These are phyloP conservation scores for Aleurites moluccanus DNA, from an alignment of 441 rosid genomes.

Conservation along the genomic window DNA sequence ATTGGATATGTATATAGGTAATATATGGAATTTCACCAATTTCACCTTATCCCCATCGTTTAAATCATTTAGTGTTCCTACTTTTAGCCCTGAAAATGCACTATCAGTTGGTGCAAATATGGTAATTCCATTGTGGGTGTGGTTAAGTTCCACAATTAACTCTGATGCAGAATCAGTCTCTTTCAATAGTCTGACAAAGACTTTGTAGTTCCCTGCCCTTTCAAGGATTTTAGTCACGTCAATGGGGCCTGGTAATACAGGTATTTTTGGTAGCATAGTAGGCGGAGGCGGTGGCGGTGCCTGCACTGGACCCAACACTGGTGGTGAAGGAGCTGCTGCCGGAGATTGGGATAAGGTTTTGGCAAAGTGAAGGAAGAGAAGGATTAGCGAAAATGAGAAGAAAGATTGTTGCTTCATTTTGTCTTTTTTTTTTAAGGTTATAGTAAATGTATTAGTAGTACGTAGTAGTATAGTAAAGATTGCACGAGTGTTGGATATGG, in stretches of 20 bases:
- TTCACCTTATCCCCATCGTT: conserved; percentile 60
- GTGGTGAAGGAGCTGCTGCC: conserved; percentile 19
- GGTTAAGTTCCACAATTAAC: conserved; percentile 63
- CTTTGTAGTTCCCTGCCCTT: conserved; percentile 63
- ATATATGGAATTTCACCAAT: conserved; percentile 66
- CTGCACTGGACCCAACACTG: background rate
- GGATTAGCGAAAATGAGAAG: conserved; percentile 29
- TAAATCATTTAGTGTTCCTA: conserved; percentile 66
- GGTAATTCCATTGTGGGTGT: conserved; percentile 70
- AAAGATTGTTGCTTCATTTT: conserved; percentile 31
- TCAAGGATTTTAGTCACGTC: conserved; percentile 63
- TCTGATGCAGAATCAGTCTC: conserved; percentile 53
- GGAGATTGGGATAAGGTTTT: conserved; percentile 40
- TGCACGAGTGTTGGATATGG: conserved; percentile 19
- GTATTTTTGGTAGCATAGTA: background rate
- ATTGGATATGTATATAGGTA: conserved; percentile 50
- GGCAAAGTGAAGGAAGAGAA: conserved; percentile 35
- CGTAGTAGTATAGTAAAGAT: background rate
- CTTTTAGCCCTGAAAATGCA: conserved; percentile 54
- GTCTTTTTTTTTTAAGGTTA: conserved; percentile 11
- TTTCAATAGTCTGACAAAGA: conserved; percentile 59
- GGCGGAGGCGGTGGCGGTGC: conserved; percentile 8
- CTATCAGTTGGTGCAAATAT: conserved; percentile 74
- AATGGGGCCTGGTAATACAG: conserved; percentile 48
- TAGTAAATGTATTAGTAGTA: background rate